Base-by-base conservation (phyloP, 129 eudicot genomes). In the Gnaphalium uliginosum region DNA sequence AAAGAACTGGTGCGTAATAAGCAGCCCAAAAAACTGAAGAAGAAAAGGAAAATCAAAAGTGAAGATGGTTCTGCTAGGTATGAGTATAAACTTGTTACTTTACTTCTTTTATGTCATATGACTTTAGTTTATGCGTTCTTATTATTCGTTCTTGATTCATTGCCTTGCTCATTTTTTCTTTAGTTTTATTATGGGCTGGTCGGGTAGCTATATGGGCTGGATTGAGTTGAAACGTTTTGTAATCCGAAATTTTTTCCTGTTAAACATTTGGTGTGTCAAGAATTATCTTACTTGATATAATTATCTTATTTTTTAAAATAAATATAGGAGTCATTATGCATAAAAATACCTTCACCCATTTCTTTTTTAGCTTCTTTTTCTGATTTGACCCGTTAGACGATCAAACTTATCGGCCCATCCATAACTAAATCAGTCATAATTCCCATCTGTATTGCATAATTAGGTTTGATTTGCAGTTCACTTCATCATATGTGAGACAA, bases 41-140 rank as follows among this genome's bases (percentile, higher is more conserved):
- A 86, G 88, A 84, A 86, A 71, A 79, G 93, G 78, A 93, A 72
- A 8, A 76, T 89, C 2, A 88, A 85, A 30, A 90, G 83, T 0
- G 97, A 88, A 60, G 98, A 94, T 51, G 98, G 97, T 75, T 86
- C 97, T 13, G 81, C 97, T 48, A 97, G 96, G 96, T 93, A 93
- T 70, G 98, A 25, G n/a, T 35, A 62, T 54, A 19, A 73, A 39
- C 58, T 69, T 6, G 15, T 18, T 59, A 6, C 25, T 51, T 19
- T 64, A 53, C 48, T 9, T 23, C 33, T 26, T 61, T 37, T 79
- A 64, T 14, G 54, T 17, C 39, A n/a, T 15, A 6, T 23, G 27
- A 3, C 53, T 17, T 48, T 46, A 46, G 24, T 14, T 62, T 5
- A 27, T 62, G 0, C 15, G 11, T 5, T 39, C 48, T 8, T 39